phyloP scores from a whole-genome alignment of 306 rosid genomes.

The Vachellia collinsii region DNA sequence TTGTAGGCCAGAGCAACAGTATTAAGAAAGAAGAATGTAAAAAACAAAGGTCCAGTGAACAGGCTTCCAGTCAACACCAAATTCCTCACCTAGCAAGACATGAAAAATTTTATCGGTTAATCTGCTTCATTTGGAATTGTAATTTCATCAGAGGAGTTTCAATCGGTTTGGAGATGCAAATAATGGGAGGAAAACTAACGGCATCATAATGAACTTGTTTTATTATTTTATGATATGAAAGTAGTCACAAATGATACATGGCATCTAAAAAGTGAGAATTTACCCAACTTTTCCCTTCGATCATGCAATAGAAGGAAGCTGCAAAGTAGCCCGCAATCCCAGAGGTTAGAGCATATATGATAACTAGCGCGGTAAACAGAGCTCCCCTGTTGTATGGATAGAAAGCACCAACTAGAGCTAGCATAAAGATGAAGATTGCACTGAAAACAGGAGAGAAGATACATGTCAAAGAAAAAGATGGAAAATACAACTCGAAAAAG shows the following conservation, averaged over 20 bases:
- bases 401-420: slow-evolving; percentile 34
- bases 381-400: slow-evolving; percentile 40
- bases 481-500: neutral
- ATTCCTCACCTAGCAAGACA: slow-evolving; percentile 37
- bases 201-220: neutral
- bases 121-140: no score
- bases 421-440: slow-evolving; percentile 32
- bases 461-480: neutral
- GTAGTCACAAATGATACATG: neutral
- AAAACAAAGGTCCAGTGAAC: slow-evolving; percentile 41
- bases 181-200: neutral
- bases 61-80: slow-evolving; percentile 43
- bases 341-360: slow-evolving; percentile 36
- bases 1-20: slow-evolving; percentile 40
- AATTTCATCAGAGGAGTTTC: no score
- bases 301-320: slow-evolving; percentile 36
- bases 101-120: no score
- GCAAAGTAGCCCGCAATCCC: slow-evolving; percentile 29
- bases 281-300: slow-evolving; percentile 43
- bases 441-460: neutral
- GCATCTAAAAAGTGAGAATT: neutral
- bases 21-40: slow-evolving; percentile 42
- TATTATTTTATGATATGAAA: neutral
- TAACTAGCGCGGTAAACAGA: slow-evolving; percentile 28
- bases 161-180: neutral